These are phyloP conservation scores for Penicillium lagena DNA, from an alignment of 495 filamentous ascomycete genomes.

Conservation along the genomic window DNA sequence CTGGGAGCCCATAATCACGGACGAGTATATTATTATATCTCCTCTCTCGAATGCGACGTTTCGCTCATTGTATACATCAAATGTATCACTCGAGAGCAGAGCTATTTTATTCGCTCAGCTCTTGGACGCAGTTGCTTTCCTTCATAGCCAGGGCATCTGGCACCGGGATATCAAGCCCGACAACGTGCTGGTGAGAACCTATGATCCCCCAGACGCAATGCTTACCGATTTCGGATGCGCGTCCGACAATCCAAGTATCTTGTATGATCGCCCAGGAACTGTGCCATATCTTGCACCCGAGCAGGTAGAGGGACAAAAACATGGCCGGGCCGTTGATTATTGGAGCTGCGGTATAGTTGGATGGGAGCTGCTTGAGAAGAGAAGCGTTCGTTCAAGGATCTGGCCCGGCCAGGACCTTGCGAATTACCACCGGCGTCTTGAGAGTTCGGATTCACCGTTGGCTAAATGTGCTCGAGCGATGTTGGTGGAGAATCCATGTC, in stretches of 20 bases:
- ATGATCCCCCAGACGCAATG: not conserved
- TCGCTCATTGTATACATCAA: not conserved
- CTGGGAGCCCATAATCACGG: not conserved
- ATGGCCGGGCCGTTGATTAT: too few relatives aligned
- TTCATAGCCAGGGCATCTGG: slow-evolving; percentile 78
- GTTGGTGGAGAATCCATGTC: too few relatives aligned
- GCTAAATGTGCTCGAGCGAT: too few relatives aligned
- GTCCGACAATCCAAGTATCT: not conserved
- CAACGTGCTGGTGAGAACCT: slow-evolving; percentile 35
- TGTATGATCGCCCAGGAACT: too few relatives aligned
- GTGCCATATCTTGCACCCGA: too few relatives aligned
- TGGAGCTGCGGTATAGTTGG: too few relatives aligned
- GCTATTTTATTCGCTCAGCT: not conserved
- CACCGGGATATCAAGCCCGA: slow-evolving; percentile 91
- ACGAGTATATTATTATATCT: slow-evolving; percentile 1
- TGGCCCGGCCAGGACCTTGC: too few relatives aligned
- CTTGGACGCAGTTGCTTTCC: slow-evolving; percentile 58
- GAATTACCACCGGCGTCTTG: too few relatives aligned
- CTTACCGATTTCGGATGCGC: slow-evolving; percentile 1
- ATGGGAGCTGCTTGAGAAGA: too few relatives aligned
- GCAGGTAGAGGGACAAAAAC: too few relatives aligned
- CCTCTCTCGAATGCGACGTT: slow-evolving; percentile 1
- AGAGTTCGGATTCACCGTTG: too few relatives aligned
- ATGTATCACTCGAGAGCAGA: not conserved
- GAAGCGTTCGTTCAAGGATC: too few relatives aligned